Conservation (phyloP, 2,329 filamentous ascomycete species). For the Orbilia brochopaga region DNA sequence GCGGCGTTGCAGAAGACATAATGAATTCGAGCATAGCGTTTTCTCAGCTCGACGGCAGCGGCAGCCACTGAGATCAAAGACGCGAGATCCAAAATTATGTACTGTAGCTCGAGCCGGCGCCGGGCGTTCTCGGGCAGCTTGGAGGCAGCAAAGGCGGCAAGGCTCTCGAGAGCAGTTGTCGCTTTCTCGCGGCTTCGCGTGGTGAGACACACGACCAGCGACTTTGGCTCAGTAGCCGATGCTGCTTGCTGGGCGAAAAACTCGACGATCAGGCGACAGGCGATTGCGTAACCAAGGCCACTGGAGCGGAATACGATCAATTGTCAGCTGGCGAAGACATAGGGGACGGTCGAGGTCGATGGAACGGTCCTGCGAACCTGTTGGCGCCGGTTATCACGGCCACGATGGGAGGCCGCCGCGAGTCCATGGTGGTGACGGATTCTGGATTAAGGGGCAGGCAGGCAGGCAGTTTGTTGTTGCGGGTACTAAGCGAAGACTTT, state of each 20-base stretch:
- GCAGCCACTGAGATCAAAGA: slow-evolving; percentile 51
- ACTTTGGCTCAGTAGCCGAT: slow-evolving; percentile 45
- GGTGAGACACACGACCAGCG: slow-evolving; percentile 51
- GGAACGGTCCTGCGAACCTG: slow-evolving; percentile 18
- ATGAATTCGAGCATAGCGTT: slow-evolving; percentile 72
- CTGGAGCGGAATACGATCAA: slow-evolving; percentile 6
- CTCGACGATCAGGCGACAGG: slow-evolving; percentile 36
- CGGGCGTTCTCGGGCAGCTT: slow-evolving; percentile 15
- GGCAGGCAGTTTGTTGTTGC: not conserved
- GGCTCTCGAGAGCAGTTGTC: slow-evolving; percentile 42
- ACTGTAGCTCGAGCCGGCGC: slow-evolving; percentile 39
- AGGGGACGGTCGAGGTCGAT: not conserved
- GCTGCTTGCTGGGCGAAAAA: slow-evolving; percentile 48
- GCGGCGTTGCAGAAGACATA: slow-evolving; percentile 84
- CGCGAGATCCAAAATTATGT: slow-evolving; percentile 52
- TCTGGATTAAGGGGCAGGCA: not conserved
- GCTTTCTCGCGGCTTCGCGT: slow-evolving; percentile 52
- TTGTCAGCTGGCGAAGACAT: not conserved
- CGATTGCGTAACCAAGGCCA: slow-evolving; percentile 46
- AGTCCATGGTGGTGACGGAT: slow-evolving; percentile 8
- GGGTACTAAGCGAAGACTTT: slow-evolving; percentile 1
- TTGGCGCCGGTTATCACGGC: slow-evolving; percentile 43
- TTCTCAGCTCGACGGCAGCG: slow-evolving; percentile 27
- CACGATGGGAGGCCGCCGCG: slow-evolving; percentile 13
- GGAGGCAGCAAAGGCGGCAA: slow-evolving; percentile 42